Base-by-base conservation (phyloP, 2,329 filamentous ascomycete genomes). In the Pestalotiopsis fici region DNA sequence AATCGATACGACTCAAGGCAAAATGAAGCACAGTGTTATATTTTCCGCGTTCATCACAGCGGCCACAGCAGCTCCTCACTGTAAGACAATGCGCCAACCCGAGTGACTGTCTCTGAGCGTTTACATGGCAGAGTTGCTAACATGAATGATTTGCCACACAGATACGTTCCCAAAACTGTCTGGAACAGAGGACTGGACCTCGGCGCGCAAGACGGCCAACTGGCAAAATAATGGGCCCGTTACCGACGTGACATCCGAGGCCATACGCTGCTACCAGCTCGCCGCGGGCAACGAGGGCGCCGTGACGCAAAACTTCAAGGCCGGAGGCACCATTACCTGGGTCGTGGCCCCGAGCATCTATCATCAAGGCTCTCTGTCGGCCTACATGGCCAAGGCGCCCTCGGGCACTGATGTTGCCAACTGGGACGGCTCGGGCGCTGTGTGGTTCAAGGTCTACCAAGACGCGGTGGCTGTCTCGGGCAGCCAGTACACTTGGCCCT, bases 231-330 rank as follows among this genome's bases (percentile, higher is more conserved):
- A 83, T 71, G 76, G 75, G 12, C 81, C 81, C 25, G 83, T 86
- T 43, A 83, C 82, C 3, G 78, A 84, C 68, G 84, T 86, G 35
- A 79, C 73, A 60, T 83, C 82, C 50, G 71, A 79, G 1, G 80
- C 82, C 67, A 84, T 86, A 77, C 83, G 83, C n/a, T 87, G 84
- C 78, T 86, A 84, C 74, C 81, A 86, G 72, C 76, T 81, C 11
- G 74, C 74, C 11, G 71, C 80, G 3, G 81, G 82, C 50, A 79
- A 78, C 31, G 78, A 70, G 27, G 76, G 81, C 1, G 73, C 78
- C 6, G 72, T 77, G 61, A 81, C 78, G 37, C 77, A 79, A 3
- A 71, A 71, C 60, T 75, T 82, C 31, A 73, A 76, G 39, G 82
- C 82, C 28, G 83, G 82, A 11, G 73, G 76, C 23, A 77, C 74